Evolutionary conservation across 768 basidiomycete genomes (phyloP).

Genomic region (Collybia nuda): DNA sequence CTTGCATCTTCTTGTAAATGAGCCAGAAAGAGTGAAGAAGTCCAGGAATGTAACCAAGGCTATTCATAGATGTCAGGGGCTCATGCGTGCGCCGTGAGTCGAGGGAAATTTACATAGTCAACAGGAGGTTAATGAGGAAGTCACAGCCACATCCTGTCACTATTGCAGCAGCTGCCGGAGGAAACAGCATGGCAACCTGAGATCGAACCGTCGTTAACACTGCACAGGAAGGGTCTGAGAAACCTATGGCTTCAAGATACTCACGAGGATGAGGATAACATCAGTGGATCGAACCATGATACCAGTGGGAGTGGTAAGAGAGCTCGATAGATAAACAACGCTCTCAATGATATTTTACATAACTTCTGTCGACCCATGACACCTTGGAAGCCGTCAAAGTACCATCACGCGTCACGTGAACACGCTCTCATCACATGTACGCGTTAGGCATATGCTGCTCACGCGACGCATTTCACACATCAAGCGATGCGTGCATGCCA

Average conservation of each 20-base stretch:
- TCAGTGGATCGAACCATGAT: conserved; percentile 65
- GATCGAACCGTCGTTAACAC: background rate
- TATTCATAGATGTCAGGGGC: conserved; percentile 17
- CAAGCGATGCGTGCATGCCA: too few relatives aligned
- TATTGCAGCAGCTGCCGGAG: conserved; percentile 76
- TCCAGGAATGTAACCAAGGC: conserved; percentile 77
- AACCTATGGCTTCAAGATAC: conserved; percentile 17
- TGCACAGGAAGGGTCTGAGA: background rate
- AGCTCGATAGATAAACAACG: too few relatives aligned
- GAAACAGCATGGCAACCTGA: conserved; percentile 77
- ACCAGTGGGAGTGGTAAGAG: conserved; percentile 2
- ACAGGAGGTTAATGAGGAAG: conserved; percentile 76
- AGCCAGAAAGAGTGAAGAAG: conserved; percentile 82
- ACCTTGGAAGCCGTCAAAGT: too few relatives aligned
- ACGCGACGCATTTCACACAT: too few relatives aligned
- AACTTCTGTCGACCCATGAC: too few relatives aligned
- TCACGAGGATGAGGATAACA: conserved; percentile 73
- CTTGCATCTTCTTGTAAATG: conserved; percentile 87
- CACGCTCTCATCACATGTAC: too few relatives aligned
- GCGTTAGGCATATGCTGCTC: too few relatives aligned
- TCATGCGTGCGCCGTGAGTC: background rate
- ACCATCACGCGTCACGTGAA: too few relatives aligned
- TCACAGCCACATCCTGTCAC: conserved; percentile 84
- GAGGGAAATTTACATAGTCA: conserved; percentile 51
- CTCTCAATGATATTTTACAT: too few relatives aligned